Base-by-base conservation (phyloP, 805 yeast genomes). In the Candida golubevii region DNA sequence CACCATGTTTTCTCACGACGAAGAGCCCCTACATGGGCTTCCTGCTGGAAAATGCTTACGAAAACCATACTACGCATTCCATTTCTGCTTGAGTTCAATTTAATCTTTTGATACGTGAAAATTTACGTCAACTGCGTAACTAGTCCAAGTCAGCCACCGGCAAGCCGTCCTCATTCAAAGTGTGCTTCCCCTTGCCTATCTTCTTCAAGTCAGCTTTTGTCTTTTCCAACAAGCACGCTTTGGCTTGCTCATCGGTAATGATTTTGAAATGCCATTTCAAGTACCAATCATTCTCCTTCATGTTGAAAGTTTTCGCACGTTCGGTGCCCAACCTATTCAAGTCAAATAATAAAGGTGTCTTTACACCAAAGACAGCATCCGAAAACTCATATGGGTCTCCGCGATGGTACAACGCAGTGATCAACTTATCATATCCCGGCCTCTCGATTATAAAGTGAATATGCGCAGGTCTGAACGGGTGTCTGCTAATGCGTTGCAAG, bases 291-390 rank as follows among this genome's bases (percentile, higher is more conserved):
- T 46, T 40, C 18, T 41, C 46, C 5, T 53, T 44, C 60, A 56
- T 54, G 30, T 36, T 39, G 35, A 47, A 44, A 37, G 52, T 41
- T 27, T 41, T 32, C 13, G 59, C 59, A 30, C 39, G 47, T 26
- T 47, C 56, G 26, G 48, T 39, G 10, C 58, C 55, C 35, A 56
- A 40, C 34, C 41, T 47, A 28, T 44, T 48, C 35, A 56, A 48
- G 9, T 26, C 39, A 33, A 47, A 53, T 27, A 50, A 46, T 32
- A 50, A 43, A 12, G 39, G 39, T 14, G 55, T 35, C 40, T 56
- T 56, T 7, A 56, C 60, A 5, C 59, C 60, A 37, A 56, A 55
- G 4, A 55, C 59, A 7, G 59, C 57, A 46, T 56, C 59, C 4
- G 57, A 53, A 10, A 26, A 47, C 42, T 56, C 58, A 41, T 50